Evolutionary conservation across 169 alveolate species (phyloP).

Genomic region (Plasmodium billcollinsi): DNA sequence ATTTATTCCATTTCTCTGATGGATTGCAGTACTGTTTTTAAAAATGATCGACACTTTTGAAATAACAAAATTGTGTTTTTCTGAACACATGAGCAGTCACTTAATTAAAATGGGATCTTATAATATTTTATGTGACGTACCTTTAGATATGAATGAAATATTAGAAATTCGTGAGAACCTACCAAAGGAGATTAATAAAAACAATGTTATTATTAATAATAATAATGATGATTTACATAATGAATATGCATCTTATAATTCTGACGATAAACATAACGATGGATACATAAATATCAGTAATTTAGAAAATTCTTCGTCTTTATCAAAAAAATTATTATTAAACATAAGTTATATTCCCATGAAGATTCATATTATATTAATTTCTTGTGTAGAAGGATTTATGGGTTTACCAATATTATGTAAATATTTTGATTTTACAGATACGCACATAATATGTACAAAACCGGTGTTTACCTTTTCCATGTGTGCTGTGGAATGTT

Average conservation of each 20-base stretch:
- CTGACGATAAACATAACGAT: conserved; percentile 4
- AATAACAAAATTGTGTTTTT: conserved; percentile 35
- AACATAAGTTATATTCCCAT: conserved; percentile 57
- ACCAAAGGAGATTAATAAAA: background rate
- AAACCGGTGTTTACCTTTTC: conserved; percentile 46
- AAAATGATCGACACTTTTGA: conserved; percentile 58
- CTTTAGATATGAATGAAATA: conserved; percentile 37
- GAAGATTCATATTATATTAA: conserved; percentile 71
- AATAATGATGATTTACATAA: no score
- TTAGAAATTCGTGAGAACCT: background rate
- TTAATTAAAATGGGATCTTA: conserved; percentile 55
- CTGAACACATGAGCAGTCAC: conserved; percentile 59
- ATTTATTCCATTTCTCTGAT: background rate
- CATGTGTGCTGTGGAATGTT: conserved; percentile 44
- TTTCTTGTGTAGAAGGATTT: conserved; percentile 58
- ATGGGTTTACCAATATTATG: conserved; percentile 75
- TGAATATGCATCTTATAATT: background rate
- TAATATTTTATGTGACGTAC: conserved; percentile 65
- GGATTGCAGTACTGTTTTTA: background rate
- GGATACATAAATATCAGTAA: conserved; percentile 36
- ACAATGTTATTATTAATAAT: background rate
- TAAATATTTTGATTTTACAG: conserved; percentile 60
- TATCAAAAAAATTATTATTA: conserved; percentile 44
- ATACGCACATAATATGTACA: conserved; percentile 59
- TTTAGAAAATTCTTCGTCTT: conserved; percentile 7